Conservation (phyloP, 805 yeast genomes). For the Candida khao-thaluensis region DNA sequence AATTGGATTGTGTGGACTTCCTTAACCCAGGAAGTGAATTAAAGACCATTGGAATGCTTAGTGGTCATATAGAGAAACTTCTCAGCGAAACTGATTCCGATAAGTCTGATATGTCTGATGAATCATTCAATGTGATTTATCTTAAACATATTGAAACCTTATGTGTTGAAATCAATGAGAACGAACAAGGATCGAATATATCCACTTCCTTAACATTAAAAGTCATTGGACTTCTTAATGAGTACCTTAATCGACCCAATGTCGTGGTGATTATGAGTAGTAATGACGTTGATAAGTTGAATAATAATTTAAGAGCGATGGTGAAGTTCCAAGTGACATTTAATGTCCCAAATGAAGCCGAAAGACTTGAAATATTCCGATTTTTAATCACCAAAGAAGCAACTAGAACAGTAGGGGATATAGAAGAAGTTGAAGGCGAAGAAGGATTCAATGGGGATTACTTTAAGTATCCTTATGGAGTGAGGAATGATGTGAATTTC, state of each 20-base stretch:
- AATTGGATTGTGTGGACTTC: conserved; percentile 67
- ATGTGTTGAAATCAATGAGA: conserved; percentile 64
- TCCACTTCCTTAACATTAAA: conserved; percentile 51
- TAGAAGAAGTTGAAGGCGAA: conserved; percentile 11
- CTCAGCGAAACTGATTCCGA: conserved; percentile 38
- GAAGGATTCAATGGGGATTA: conserved; percentile 21
- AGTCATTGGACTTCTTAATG: conserved; percentile 55
- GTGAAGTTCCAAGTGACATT: conserved; percentile 77
- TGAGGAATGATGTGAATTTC: conserved; percentile 49
- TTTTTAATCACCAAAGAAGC: conserved; percentile 39
- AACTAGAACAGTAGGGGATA: not conserved
- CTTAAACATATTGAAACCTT: conserved; percentile 74
- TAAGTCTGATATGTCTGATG: conserved; percentile 8
- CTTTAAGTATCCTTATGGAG: conserved; percentile 19
- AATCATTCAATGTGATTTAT: conserved; percentile 46
- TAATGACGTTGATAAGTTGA: conserved; percentile 65
- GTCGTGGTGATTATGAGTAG: conserved; percentile 62
- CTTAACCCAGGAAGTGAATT: conserved; percentile 69
- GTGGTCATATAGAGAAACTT: conserved; percentile 73
- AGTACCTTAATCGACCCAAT: conserved; percentile 44
- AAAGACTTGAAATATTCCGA: conserved; percentile 63
- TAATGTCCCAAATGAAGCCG: conserved; percentile 75
- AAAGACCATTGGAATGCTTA: conserved; percentile 73
- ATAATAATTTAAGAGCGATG: conserved; percentile 62
- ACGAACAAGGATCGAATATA: conserved; percentile 41